These are phyloP conservation scores for Acephala macrosclerotiorum DNA, from an alignment of 2,329 filamentous ascomycete species.

Conservation along the genomic window DNA sequence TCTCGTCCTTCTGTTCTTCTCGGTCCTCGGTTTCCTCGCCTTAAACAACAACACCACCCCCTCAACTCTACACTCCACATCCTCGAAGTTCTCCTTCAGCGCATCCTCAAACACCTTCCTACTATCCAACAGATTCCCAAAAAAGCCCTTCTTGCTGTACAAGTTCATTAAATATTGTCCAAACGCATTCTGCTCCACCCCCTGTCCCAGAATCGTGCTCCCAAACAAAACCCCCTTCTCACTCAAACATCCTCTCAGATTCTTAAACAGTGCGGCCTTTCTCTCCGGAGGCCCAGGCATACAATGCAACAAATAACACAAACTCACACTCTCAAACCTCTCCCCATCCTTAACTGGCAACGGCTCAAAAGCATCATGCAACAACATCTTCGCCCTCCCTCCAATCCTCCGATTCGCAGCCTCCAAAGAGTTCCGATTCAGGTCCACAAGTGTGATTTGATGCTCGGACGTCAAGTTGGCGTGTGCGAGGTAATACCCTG, in stretches of 20 bases:
- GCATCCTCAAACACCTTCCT: constrained; percentile 45
- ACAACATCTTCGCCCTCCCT: constrained; percentile 24
- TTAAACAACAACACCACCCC: constrained; percentile 50
- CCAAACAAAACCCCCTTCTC: constrained; percentile 49
- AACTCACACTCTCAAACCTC: constrained; percentile 51
- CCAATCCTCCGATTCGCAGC: constrained; percentile 38
- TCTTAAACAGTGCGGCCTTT: constrained; percentile 45
- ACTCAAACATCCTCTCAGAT: constrained; percentile 44
- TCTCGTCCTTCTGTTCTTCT: too few species aligned
- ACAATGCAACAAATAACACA: constrained; percentile 54
- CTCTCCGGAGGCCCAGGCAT: constrained; percentile 43
- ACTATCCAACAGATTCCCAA: constrained; percentile 47
- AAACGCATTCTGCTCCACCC: constrained; percentile 40
- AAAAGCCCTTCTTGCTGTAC: constrained; percentile 45
- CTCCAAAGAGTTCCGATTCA: constrained; percentile 43
- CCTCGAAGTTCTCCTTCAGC: constrained; percentile 47
- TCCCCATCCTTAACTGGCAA: constrained; percentile 31
- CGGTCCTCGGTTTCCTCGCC: constrained; percentile 40
- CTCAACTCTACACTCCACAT: constrained; percentile 49
- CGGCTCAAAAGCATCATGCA: constrained; percentile 27
- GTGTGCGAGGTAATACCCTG: constrained; percentile 40
- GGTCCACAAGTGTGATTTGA: constrained; percentile 39
- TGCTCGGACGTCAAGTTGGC: constrained; percentile 21
- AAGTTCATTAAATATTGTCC: constrained; percentile 40
- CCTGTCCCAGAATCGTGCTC: constrained; percentile 47